Evolutionary conservation across 164 flowering plant genomes (phyloP).

Genomic region (Liriodendron chinense): DNA sequence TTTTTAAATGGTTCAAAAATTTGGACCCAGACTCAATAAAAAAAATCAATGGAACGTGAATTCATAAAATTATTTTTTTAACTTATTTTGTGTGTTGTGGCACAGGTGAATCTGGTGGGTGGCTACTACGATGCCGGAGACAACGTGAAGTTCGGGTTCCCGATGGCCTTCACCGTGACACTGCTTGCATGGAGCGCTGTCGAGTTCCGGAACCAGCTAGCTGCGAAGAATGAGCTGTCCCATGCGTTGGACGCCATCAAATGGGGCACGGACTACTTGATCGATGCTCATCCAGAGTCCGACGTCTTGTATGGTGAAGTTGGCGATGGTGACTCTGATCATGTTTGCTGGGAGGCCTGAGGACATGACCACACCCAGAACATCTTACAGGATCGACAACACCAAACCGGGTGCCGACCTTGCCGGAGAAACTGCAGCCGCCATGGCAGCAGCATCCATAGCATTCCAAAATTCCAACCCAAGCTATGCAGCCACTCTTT

Average conservation of each 20-base stretch:
- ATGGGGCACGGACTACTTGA: constrained; percentile 59
- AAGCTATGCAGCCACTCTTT: constrained; percentile 32
- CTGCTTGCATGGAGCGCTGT: constrained; percentile 51
- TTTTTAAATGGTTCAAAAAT: too few relatives aligned
- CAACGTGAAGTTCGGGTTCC: constrained; percentile 60
- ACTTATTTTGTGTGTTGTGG: neutral
- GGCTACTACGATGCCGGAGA: constrained; percentile 66
- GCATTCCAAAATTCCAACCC: constrained; percentile 39
- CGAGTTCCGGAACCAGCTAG: constrained; percentile 23
- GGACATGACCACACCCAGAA: constrained; percentile 69
- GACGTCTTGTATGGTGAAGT: constrained; percentile 53
- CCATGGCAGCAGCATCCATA: constrained; percentile 66
- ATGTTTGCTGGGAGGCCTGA: constrained; percentile 79
- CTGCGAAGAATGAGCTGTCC: constrained; percentile 21
- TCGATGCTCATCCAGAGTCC: constrained; percentile 47
- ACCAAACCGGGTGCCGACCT: constrained; percentile 68
- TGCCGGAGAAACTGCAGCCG: constrained; percentile 79
- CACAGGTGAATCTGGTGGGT: constrained; percentile 46
- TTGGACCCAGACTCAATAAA: too few relatives aligned
- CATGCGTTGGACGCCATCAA: constrained; percentile 35
- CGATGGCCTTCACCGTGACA: constrained; percentile 51
- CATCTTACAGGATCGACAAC: constrained; percentile 35
- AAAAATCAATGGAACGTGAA: too few relatives aligned
- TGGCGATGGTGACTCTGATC: constrained; percentile 69
- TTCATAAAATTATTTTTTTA: too few relatives aligned